phyloP scores from a whole-genome alignment of 2,329 filamentous ascomycete genomes.

The Pestalotiopsis sp. region DNA sequence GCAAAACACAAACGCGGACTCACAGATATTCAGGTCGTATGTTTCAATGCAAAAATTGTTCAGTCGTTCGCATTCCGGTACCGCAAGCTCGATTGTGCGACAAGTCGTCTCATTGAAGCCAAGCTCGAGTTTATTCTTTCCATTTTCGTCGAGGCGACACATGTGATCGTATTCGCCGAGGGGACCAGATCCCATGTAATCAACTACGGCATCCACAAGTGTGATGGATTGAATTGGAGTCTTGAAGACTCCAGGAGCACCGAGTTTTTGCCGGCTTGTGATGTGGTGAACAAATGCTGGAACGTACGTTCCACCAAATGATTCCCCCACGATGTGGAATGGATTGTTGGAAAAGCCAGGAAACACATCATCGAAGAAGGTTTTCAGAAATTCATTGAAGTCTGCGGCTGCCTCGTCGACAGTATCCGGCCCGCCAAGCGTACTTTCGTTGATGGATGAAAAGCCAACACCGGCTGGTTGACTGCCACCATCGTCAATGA shows the following conservation, averaged over 20 bases:
- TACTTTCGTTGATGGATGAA: constrained; percentile 15
- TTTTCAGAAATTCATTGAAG: constrained; percentile 20
- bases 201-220: constrained; percentile 19
- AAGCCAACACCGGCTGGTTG: constrained; percentile 22
- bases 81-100: background rate
- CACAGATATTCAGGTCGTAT: background rate
- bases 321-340: constrained; percentile 22
- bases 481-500: constrained; percentile 7
- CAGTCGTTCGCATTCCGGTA: background rate
- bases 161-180: constrained; percentile 21
- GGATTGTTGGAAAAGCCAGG: constrained; percentile 15
- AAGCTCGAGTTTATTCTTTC: constrained; percentile 10
- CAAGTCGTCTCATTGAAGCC: constrained; percentile 4
- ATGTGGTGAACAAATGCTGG: constrained; percentile 19
- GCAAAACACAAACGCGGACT: background rate
- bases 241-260: constrained; percentile 11
- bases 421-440: constrained; percentile 16
- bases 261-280: constrained; percentile 12
- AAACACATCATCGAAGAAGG: constrained; percentile 19
- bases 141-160: constrained; percentile 13
- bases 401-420: constrained; percentile 17
- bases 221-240: constrained; percentile 17
- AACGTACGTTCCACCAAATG: constrained; percentile 22
- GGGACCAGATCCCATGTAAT: constrained; percentile 1
- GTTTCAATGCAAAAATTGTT: background rate